These are phyloP conservation scores for Pyrenopolyporus hunteri DNA, from an alignment of 495 filamentous ascomycete genomes.

Conservation along the genomic window DNA sequence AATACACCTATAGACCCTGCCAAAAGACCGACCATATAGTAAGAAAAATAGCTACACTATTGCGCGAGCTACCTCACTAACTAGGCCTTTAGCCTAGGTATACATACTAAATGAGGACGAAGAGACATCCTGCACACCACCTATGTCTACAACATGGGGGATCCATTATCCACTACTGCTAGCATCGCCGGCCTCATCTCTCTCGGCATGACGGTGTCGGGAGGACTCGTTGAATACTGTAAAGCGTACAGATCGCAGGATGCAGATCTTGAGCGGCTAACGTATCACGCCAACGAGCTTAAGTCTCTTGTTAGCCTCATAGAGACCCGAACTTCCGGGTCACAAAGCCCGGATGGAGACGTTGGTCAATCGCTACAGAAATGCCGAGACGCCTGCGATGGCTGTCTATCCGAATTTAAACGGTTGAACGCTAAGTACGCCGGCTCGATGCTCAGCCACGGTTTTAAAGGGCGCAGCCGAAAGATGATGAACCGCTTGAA, in stretches of 20 bases:
- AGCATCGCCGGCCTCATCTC: conserved; percentile 12
- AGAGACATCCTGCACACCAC: too few species aligned
- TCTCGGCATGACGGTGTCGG: conserved; percentile 10
- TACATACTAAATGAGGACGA: too few species aligned
- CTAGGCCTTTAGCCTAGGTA: too few species aligned
- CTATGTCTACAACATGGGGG: too few species aligned
- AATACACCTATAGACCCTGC: too few species aligned
- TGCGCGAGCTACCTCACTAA: too few species aligned
- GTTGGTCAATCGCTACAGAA: conserved; percentile 1
- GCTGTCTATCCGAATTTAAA: conserved; percentile 17
- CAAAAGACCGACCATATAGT: too few species aligned
- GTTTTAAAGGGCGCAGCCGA: conserved; percentile 1
- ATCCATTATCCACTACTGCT: conserved; percentile 11
- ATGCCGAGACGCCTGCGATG: conserved; percentile 12
- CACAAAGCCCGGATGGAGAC: not conserved
- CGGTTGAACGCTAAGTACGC: conserved; percentile 3
- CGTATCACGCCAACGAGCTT: conserved; percentile 14
- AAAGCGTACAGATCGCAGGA: conserved; percentile 12
- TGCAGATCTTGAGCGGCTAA: conserved; percentile 5
- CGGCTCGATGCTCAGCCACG: not conserved
- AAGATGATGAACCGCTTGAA: not conserved
- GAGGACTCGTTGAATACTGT: conserved; percentile 12
- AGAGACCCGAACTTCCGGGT: not conserved
- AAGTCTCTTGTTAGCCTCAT: conserved; percentile 2
- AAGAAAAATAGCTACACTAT: too few species aligned